phyloP scores from a whole-genome alignment of 2,329 filamentous ascomycete genomes.

The Sporothrix inflata region DNA sequence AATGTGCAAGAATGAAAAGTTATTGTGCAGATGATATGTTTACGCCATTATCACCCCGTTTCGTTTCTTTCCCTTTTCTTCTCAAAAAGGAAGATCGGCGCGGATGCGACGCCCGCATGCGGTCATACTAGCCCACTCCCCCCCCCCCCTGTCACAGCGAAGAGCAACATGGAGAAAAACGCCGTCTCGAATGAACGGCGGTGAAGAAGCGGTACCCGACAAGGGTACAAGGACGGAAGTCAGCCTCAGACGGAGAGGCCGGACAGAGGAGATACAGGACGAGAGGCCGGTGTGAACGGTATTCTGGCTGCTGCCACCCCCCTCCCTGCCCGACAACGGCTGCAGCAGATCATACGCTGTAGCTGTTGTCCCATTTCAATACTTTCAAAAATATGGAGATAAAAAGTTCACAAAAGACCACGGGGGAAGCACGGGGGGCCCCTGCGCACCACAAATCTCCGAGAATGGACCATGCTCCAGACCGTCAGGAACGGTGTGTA shows the following conservation, averaged over 20 bases:
- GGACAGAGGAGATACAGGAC: background rate
- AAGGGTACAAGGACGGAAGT: background rate
- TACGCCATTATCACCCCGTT: background rate
- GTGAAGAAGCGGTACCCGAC: background rate
- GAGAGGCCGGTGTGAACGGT: background rate
- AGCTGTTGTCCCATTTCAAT: background rate
- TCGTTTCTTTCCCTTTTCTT: background rate
- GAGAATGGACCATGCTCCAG: background rate
- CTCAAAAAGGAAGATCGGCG: conserved; percentile 2
- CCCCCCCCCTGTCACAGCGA: background rate
- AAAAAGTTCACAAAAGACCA: background rate
- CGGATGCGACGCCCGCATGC: conserved; percentile 20
- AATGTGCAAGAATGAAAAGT: no score
- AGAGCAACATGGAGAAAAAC: background rate
- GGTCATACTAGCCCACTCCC: background rate
- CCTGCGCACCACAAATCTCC: conserved; percentile 4
- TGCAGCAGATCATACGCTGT: background rate
- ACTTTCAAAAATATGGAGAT: background rate
- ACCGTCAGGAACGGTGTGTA: conserved; percentile 1
- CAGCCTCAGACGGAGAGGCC: background rate
- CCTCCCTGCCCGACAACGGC: conserved; percentile 5
- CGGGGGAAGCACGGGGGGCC: background rate
- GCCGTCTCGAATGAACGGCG: conserved; percentile 4
- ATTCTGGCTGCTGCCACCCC: background rate
- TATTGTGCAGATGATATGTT: no score